Conservation (phyloP, 2,329 filamentous ascomycete genomes). For the Penicillium sp. region DNA sequence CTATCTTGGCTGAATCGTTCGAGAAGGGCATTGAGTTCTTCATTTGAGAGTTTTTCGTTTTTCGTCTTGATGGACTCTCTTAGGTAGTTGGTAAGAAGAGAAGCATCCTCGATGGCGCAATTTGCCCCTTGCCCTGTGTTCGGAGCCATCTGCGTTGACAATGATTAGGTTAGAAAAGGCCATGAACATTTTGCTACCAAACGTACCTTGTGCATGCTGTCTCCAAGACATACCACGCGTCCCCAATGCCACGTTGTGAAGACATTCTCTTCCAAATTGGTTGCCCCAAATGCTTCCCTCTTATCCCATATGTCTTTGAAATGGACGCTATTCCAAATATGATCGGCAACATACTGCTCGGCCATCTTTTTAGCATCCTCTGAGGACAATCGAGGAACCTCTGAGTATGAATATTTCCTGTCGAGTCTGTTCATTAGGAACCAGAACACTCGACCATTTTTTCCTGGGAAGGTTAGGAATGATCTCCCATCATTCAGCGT, state of each 20-base stretch:
- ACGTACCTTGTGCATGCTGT: conserved; percentile 22
- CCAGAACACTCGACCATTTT: conserved; percentile 26
- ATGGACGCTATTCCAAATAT: conserved; percentile 14
- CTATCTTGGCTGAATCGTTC: too few relatives aligned
- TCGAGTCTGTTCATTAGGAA: conserved; percentile 28
- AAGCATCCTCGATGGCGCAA: conserved; percentile 2
- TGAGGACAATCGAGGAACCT: conserved; percentile 22
- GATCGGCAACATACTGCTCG: conserved; percentile 5
- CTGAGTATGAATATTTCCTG: conserved; percentile 19
- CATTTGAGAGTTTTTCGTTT: too few relatives aligned
- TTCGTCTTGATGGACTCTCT: too few relatives aligned
- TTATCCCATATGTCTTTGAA: conserved; percentile 27
- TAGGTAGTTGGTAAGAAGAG: too few relatives aligned
- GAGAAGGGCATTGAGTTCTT: too few relatives aligned
- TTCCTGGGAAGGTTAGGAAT: conserved; percentile 21
- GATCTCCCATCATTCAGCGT: conserved; percentile 15
- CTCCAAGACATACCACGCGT: conserved; percentile 27
- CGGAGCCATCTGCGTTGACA: background rate
- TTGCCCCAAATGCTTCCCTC: conserved; percentile 18
- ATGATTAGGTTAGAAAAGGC: too few relatives aligned
- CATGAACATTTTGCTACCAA: too few relatives aligned
- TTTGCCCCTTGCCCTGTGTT: conserved; percentile 2
- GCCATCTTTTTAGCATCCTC: conserved; percentile 19
- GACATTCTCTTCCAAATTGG: conserved; percentile 26
- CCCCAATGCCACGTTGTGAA: conserved; percentile 25